Conservation (phyloP, 768 basidiomycete genomes). For the Serendipita sp. region DNA sequence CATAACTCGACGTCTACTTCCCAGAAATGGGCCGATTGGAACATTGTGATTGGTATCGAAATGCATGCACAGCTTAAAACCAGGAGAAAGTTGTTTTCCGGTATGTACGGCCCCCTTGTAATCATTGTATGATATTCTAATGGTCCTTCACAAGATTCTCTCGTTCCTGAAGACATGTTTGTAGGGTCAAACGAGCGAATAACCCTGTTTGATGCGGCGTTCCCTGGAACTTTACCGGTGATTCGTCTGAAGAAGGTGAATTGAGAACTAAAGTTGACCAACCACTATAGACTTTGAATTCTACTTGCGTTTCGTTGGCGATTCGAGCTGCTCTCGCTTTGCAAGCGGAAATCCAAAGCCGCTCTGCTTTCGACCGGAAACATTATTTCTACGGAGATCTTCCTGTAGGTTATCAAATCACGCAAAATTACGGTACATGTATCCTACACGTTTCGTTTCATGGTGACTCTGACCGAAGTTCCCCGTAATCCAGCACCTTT, state of each 20-base stretch:
- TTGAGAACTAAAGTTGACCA: conserved; percentile 5
- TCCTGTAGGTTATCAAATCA: conserved; percentile 91
- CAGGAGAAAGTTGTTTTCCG: conserved; percentile 74
- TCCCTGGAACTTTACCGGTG: conserved; percentile 87
- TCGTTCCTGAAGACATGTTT: conserved; percentile 25
- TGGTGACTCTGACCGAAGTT: not conserved
- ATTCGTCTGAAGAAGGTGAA: conserved; percentile 15
- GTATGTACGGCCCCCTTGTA: conserved; percentile 20
- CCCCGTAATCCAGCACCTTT: conserved; percentile 43
- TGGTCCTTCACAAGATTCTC: conserved; percentile 19
- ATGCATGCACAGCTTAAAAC: conserved; percentile 91
- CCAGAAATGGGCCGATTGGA: conserved; percentile 60
- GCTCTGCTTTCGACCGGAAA: conserved; percentile 85
- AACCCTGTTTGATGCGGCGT: conserved; percentile 68
- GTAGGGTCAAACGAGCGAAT: conserved; percentile 58
- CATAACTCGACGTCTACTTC: no score
- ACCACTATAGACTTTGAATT: conserved; percentile 35
- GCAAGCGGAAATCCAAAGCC: conserved; percentile 39
- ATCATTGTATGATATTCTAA: not conserved
- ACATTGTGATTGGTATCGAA: conserved; percentile 83
- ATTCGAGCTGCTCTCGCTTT: conserved; percentile 70
- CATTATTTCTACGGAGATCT: conserved; percentile 97
- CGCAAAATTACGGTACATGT: conserved; percentile 70
- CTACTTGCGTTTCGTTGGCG: conserved; percentile 59
- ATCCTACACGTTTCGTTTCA: not conserved